These are phyloP conservation scores for Lactarius trivialis DNA, from an alignment of 768 basidiomycete genomes.

Conservation along the genomic window DNA sequence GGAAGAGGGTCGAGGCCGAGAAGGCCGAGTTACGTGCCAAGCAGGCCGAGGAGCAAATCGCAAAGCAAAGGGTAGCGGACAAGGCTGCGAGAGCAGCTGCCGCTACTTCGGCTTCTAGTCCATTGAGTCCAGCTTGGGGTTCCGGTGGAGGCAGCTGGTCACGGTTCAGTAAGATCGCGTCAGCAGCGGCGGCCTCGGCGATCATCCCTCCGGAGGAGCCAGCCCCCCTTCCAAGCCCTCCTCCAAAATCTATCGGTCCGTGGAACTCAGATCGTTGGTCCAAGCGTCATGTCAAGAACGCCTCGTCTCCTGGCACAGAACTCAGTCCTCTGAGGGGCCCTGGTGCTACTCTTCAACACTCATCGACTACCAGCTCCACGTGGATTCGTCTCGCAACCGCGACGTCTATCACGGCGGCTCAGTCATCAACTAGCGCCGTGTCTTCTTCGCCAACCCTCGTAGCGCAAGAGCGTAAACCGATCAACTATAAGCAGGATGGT, in stretches of 20 bases:
- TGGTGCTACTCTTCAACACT: background rate
- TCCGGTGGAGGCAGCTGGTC: background rate
- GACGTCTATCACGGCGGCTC: background rate
- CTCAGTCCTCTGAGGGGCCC: background rate
- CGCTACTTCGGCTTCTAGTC: background rate
- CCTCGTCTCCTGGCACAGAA: background rate
- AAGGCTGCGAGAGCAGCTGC: background rate
- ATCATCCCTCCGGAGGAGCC: background rate
- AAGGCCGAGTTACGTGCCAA: background rate
- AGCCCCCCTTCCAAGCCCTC: background rate
- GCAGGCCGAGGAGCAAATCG: background rate
- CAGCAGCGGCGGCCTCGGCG: background rate
- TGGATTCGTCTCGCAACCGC: too few relatives aligned
- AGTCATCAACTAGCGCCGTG: background rate
- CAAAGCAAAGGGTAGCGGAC: background rate
- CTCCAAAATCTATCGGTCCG: background rate
- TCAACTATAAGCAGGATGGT: constrained; percentile 7
- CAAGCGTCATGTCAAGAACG: background rate
- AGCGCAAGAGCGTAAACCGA: background rate
- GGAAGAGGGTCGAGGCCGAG: background rate
- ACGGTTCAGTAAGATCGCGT: constrained; percentile 2
- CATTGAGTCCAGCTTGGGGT: constrained; percentile 6
- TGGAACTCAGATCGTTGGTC: background rate
- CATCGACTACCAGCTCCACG: background rate
- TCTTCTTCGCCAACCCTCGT: constrained; percentile 11